Conservation (phyloP, 768 basidiomycete species). For the Mycena albidolilacea region DNA sequence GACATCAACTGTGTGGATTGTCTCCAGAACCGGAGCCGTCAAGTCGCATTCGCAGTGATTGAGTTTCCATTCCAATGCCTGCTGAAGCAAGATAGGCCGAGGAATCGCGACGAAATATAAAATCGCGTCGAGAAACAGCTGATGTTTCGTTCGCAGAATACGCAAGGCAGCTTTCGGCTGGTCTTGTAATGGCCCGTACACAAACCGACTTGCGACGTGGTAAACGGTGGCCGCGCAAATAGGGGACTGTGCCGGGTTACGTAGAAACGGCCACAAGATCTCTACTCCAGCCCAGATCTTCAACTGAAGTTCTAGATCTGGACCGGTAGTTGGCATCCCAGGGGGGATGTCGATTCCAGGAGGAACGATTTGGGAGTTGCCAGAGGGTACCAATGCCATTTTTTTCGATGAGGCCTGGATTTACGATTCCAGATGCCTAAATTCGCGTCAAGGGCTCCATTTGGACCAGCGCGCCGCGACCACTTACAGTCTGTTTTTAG, state of each 20-base stretch:
- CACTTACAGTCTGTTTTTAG: too few relatives aligned
- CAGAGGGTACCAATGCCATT: background rate
- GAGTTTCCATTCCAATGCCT: background rate
- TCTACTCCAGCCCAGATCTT: conserved; percentile 12
- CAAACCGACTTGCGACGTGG: background rate
- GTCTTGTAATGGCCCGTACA: background rate
- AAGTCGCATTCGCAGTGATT: conserved; percentile 18
- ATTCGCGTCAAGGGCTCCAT: background rate
- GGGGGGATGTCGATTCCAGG: background rate
- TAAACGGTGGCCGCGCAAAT: conserved; percentile 18
- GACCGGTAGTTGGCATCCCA: conserved; percentile 12
- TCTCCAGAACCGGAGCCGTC: background rate
- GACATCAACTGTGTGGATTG: background rate
- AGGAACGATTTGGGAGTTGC: background rate
- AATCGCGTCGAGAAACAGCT: background rate
- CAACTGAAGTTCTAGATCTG: conserved; percentile 4
- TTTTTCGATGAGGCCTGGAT: background rate
- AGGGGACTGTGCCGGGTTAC: conserved; percentile 1
- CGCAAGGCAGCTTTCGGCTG: conserved; percentile 1
- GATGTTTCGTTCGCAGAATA: conserved; percentile 17
- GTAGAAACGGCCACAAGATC: conserved; percentile 8
- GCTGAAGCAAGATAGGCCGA: background rate
- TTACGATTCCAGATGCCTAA: background rate
- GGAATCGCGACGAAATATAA: conserved; percentile 17
- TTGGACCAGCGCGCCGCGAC: too few relatives aligned